A percentile compares a stretch with the other conserved stretches of the same genome.
Evolutionary conservation across 2,329 filamentous ascomycete species (phyloP).

Genomic region (Penicillium digitatum): DNA sequence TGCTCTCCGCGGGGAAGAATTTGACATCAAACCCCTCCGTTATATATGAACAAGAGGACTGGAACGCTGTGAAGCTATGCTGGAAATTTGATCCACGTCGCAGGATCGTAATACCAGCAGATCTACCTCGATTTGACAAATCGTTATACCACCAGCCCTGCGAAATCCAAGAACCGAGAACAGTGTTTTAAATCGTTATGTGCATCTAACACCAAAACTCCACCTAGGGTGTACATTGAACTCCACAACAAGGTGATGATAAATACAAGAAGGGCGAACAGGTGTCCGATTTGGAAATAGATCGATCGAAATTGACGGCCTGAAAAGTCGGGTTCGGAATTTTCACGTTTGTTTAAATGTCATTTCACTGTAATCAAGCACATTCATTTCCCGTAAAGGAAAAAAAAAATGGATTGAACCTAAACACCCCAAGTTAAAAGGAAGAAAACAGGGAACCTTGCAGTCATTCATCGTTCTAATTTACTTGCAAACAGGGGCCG

Average conservation of each 20-base stretch:
- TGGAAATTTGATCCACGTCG: no score
- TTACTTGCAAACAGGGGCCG: slow-evolving; percentile 24
- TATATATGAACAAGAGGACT: no score
- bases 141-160: no score
- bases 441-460: background rate
- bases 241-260: slow-evolving; percentile 6
- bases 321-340: background rate
- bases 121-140: no score
- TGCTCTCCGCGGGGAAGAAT: no score
- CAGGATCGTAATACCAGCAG: no score
- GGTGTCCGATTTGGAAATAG: slow-evolving; percentile 12
- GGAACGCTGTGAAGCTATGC: no score
- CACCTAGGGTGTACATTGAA: slow-evolving; percentile 14
- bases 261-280: slow-evolving; percentile 12
- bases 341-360: slow-evolving; percentile 1
- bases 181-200: no score
- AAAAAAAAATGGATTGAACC: background rate
- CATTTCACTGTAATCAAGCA: background rate
- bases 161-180: no score
- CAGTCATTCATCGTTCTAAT: background rate
- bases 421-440: background rate
- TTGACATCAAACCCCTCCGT: no score
- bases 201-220: slow-evolving; percentile 16
- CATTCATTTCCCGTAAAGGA: background rate
- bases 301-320: background rate